A percentile compares a stretch with the other conserved stretches of the same genome.
phyloP scores from a whole-genome alignment of 2,329 filamentous ascomycete genomes.

The Colletotrichum aenigma region DNA sequence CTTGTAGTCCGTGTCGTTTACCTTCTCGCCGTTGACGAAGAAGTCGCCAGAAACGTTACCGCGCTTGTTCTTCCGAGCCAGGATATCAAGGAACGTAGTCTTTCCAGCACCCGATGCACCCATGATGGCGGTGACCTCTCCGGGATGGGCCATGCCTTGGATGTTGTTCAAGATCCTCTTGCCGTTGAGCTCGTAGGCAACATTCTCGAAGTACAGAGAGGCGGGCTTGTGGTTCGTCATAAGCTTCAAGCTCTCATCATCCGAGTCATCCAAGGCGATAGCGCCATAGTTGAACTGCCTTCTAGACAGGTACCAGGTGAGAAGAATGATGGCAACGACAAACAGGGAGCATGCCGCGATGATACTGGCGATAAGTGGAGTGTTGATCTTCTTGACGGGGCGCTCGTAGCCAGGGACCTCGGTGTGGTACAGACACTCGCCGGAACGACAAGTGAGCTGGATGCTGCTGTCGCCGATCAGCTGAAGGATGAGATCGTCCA shows the following conservation, averaged over 20 bases:
- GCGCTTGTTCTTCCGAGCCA: constrained; percentile 96
- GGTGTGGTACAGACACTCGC: constrained; percentile 92
- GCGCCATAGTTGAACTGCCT: constrained; percentile 72
- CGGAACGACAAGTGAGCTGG: constrained; percentile 78
- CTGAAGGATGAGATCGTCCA: constrained; percentile 86
- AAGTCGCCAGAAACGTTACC: constrained; percentile 81
- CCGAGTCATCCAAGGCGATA: constrained; percentile 86
- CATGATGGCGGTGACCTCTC: constrained; percentile 98
- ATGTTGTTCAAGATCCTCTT: constrained; percentile 84
- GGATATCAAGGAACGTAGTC: constrained; percentile 94
- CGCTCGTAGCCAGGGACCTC: constrained; percentile 90
- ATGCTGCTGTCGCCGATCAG: constrained; percentile 95
- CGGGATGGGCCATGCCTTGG: constrained; percentile 86
- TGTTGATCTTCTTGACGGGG: constrained; percentile 94
- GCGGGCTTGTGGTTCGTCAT: constrained; percentile 93
- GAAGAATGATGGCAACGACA: constrained; percentile 82
- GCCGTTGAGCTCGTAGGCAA: constrained; percentile 85
- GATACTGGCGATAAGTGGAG: constrained; percentile 90
- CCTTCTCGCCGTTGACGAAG: constrained; percentile 91
- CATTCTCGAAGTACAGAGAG: constrained; percentile 84
- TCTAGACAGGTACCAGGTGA: constrained; percentile 87
- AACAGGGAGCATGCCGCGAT: constrained; percentile 88
- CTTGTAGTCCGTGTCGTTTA: constrained; percentile 83
- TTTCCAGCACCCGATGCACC: constrained; percentile 97
- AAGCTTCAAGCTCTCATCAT: constrained; percentile 83